These are phyloP conservation scores for Aeminium ludgeri DNA, from an alignment of 495 filamentous ascomycete species.

Conservation along the genomic window DNA sequence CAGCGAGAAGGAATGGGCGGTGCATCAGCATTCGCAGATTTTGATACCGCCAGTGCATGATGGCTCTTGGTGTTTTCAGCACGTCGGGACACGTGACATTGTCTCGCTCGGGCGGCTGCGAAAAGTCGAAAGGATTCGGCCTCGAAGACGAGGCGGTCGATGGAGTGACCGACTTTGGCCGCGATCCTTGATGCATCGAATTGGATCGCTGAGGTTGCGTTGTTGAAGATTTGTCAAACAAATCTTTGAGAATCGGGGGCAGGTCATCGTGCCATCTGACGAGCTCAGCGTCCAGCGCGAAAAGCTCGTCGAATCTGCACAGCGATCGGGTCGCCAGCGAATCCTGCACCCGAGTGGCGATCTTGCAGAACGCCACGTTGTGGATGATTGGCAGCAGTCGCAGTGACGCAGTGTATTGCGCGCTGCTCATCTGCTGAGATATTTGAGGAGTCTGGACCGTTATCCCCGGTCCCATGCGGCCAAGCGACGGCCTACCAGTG, in stretches of 20 bases:
- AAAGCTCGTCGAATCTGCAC: constrained; percentile 45
- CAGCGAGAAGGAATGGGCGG: constrained; percentile 53
- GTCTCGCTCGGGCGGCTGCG: constrained; percentile 8
- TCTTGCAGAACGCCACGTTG: constrained; percentile 67
- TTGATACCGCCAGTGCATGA: constrained; percentile 72
- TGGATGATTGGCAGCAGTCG: constrained; percentile 56
- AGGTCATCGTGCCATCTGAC: constrained; percentile 56
- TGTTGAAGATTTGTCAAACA: background rate
- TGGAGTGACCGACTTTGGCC: background rate
- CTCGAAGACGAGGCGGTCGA: constrained; percentile 1
- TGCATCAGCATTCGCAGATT: constrained; percentile 69
- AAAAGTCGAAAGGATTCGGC: constrained; percentile 8
- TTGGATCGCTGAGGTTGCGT: background rate
- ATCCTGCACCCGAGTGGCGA: constrained; percentile 62
- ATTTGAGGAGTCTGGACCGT: constrained; percentile 43
- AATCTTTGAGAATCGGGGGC: constrained; percentile 41
- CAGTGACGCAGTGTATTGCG: constrained; percentile 32
- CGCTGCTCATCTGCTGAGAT: constrained; percentile 8
- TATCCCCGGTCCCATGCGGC: constrained; percentile 55
- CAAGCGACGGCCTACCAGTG: constrained; percentile 60
- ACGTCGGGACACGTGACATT: constrained; percentile 52
- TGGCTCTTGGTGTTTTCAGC: constrained; percentile 48
- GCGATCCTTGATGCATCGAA: background rate
- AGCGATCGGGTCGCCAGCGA: constrained; percentile 52
- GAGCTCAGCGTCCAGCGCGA: constrained; percentile 47